Evolutionary conservation across 2,329 filamentous ascomycete species (phyloP).

Genomic region (Monilinia fructigena): DNA sequence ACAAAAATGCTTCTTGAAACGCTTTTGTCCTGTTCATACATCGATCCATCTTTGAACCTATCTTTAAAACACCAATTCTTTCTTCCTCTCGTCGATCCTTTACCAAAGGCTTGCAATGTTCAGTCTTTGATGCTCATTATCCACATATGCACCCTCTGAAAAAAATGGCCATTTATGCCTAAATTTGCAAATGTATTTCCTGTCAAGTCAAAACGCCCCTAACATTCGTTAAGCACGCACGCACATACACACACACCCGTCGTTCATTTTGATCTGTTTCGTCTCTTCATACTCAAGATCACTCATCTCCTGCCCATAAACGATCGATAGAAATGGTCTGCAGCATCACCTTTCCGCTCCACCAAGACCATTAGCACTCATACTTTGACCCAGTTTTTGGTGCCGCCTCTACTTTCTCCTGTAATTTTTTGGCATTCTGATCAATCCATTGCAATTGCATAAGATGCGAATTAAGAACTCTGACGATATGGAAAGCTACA

Average conservation of each 20-base stretch:
- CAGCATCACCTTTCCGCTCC: slow-evolving; percentile 65
- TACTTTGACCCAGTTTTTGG: slow-evolving; percentile 74
- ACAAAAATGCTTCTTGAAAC: background rate
- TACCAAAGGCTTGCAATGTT: background rate
- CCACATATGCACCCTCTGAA: slow-evolving; percentile 6
- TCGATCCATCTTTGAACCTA: background rate
- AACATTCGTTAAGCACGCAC: slow-evolving; percentile 1
- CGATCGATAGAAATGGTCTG: slow-evolving; percentile 88
- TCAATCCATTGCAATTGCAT: slow-evolving; percentile 93
- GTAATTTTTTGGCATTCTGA: slow-evolving; percentile 74
- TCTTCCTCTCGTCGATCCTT: background rate
- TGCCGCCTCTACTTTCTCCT: slow-evolving; percentile 77
- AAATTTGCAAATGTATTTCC: slow-evolving; percentile 9
- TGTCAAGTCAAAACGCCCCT: slow-evolving; percentile 16
- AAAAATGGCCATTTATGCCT: slow-evolving; percentile 11
- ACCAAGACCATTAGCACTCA: slow-evolving; percentile 54
- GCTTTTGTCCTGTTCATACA: background rate
- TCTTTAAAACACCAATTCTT: background rate
- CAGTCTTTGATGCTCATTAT: slow-evolving; percentile 17
- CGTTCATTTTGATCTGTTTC: background rate
- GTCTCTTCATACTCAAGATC: background rate
- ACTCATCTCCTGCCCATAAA: slow-evolving; percentile 68
- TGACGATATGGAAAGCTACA: slow-evolving; percentile 90
- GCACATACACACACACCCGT: background rate
- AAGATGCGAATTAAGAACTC: slow-evolving; percentile 90